These are phyloP conservation scores for Stemphylium beticola DNA, from an alignment of 2,329 filamentous ascomycete genomes.

Conservation along the genomic window DNA sequence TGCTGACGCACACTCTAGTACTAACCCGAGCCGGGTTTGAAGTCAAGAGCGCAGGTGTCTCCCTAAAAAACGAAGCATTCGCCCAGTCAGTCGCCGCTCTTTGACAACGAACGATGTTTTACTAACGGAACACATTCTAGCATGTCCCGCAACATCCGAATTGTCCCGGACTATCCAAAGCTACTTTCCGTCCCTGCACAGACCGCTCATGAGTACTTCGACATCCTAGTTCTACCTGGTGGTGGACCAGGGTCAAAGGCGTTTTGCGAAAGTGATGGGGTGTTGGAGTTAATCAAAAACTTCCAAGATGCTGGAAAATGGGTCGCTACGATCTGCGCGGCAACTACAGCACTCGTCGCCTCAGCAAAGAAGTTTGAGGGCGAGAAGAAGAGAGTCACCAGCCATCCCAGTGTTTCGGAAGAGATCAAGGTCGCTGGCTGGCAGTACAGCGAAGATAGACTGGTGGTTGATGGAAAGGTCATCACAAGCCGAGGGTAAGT, in stretches of 20 bases:
- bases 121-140: slow-evolving; percentile 20
- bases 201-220: slow-evolving; percentile 27
- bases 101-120: not conserved
- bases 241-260: slow-evolving; percentile 48
- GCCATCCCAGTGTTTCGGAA: slow-evolving; percentile 48
- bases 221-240: slow-evolving; percentile 48
- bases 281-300: slow-evolving; percentile 36
- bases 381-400: slow-evolving; percentile 39
- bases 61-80: slow-evolving; percentile 39
- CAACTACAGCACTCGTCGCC: slow-evolving; percentile 47
- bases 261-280: slow-evolving; percentile 31
- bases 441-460: slow-evolving; percentile 45
- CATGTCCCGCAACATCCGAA: slow-evolving; percentile 47
- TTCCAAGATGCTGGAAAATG: slow-evolving; percentile 42
- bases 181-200: slow-evolving; percentile 22
- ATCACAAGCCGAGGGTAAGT: slow-evolving; percentile 46
- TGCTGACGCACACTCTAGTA: slow-evolving; percentile 27
- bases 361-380: slow-evolving; percentile 23
- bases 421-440: slow-evolving; percentile 41
- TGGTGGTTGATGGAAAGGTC: slow-evolving; percentile 45
- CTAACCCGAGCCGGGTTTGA: slow-evolving; percentile 48
- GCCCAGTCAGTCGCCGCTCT: slow-evolving; percentile 34
- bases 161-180: slow-evolving; percentile 43
- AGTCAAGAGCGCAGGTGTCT: slow-evolving; percentile 45
- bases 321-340: slow-evolving; percentile 49